These are phyloP conservation scores for Gryganskiella cystojenkinii DNA, from an alignment of 192 early-diverging fungal genomes.

Conservation along the genomic window DNA sequence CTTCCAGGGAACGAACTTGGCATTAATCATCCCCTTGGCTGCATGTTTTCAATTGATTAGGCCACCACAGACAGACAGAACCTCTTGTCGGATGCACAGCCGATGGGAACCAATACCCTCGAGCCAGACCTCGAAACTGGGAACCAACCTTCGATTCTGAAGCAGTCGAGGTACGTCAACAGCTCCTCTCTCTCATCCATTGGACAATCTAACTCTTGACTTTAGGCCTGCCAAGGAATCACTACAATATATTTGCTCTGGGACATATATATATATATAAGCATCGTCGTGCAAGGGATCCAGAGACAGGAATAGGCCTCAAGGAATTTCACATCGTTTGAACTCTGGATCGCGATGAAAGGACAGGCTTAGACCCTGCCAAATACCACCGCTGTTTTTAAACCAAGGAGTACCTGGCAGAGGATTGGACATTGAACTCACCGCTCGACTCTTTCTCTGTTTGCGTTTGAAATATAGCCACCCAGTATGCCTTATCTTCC, in stretches of 20 bases:
- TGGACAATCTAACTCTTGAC: no score
- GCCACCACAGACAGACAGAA: conserved; percentile 42
- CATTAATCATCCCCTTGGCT: no score
- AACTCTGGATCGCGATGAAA: no score
- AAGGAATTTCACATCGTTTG: no score
- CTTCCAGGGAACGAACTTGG: no score
- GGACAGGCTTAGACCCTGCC: background rate
- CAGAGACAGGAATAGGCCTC: no score
- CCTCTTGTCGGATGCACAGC: conserved; percentile 45
- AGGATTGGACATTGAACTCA: background rate
- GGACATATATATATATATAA: no score
- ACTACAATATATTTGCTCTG: background rate
- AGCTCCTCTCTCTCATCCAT: background rate
- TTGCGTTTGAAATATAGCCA: conserved; percentile 65
- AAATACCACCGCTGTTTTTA: background rate
- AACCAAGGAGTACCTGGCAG: no score
- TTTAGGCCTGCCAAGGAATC: no score
- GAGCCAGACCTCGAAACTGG: conserved; percentile 56
- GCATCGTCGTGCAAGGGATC: no score
- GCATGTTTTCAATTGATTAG: background rate
- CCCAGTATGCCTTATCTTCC: conserved; percentile 91
- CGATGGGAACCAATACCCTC: conserved; percentile 45
- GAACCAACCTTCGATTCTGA: conserved; percentile 42
- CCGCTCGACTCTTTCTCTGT: background rate
- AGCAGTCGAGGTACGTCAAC: conserved; percentile 42